phyloP scores from a whole-genome alignment of 108 stramenopile genomes.

The Licmophora abbreviata region DNA sequence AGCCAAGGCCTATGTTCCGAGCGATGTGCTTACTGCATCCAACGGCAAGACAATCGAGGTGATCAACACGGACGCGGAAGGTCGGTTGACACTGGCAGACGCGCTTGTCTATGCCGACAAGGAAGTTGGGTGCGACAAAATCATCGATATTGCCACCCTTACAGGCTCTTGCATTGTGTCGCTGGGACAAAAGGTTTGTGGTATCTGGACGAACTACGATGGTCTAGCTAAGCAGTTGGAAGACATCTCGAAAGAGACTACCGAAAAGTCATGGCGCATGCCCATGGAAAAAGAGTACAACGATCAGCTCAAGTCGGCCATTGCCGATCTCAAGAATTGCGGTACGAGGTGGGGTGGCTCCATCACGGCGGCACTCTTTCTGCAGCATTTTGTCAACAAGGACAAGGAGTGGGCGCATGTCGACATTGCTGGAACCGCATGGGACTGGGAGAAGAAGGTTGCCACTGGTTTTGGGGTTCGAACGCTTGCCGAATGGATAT shows the following conservation, averaged over 20 bases:
- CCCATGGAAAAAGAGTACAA: constrained; percentile 77
- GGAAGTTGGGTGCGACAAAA: constrained; percentile 80
- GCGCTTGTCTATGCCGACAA: constrained; percentile 95
- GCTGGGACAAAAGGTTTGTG: constrained; percentile 56
- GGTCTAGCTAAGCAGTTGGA: constrained; percentile 76
- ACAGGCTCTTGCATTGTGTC: constrained; percentile 88
- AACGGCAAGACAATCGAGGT: constrained; percentile 98
- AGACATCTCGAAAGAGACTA: constrained; percentile 63
- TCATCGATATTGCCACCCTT: constrained; percentile 92
- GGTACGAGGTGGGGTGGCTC: constrained; percentile 79
- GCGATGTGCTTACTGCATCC: constrained; percentile 94
- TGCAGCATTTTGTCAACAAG: constrained; percentile 84
- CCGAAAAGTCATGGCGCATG: constrained; percentile 91
- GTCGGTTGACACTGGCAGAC: constrained; percentile 95
- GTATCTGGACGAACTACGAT: constrained; percentile 85
- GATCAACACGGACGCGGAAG: constrained; percentile 97
- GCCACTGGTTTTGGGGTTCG: constrained; percentile 94
- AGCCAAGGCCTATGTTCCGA: constrained; percentile 82
- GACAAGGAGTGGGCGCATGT: constrained; percentile 85
- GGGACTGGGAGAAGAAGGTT: constrained; percentile 78
- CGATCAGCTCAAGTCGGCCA: constrained; percentile 71
- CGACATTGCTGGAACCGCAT: constrained; percentile 91
- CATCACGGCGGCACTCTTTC: constrained; percentile 84
- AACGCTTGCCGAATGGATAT: constrained; percentile 82
- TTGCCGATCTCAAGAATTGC: constrained; percentile 82